Evolutionary conservation across 176 grass and related monocot genomes (phyloP), one percentile per base, ranked within the genome.

Genomic region (Eleusine indica): DNA sequence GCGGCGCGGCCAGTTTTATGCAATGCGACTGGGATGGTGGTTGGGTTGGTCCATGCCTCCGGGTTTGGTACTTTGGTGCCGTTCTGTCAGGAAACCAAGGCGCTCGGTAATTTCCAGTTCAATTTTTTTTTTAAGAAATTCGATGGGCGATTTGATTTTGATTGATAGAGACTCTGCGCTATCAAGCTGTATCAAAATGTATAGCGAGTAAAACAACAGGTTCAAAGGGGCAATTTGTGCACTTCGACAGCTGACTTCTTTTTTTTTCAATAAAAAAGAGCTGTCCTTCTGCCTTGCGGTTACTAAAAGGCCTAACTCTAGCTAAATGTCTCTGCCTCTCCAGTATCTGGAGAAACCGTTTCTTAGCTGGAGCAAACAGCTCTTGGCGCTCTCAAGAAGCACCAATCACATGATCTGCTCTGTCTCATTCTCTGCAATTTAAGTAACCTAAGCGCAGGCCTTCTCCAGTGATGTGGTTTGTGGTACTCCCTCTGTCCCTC

Each of bases 361-460:
- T 38, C 5, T 82, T 66, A 17, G 66, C 35, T 66, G 35, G 30
- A 43, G 25, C 22, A 68, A 74, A 7, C 49, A 74, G 21, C 81
- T 51, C 75, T 75, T 74, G 76, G 40, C 10, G 21, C 69, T 74
- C 52, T 81, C 76, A 88, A 68, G 49, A 84, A 80, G 6, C 75
- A 66, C 30, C 77, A 37, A 35, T 32, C 3, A 0, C 40, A 16
- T 44, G 40, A 16, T 4, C 29, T 29, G 29, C 18, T 52, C 46
- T 37, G 9, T 48, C 14, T 6, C n/a, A 0, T 32, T 9, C 14
- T 56, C 63, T 68, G 17, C 8, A 49, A 0, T 5, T 52, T 22
- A 37, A 12, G 2, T 51, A 52, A 67, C 32, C 46, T 44, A 38
- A 22, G 10, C 17, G 5, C 18, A 1, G 25, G 0, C 29, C 4